These are phyloP conservation scores for Tricholoma sp. DNA, from an alignment of 768 basidiomycete species.

Conservation along the genomic window DNA sequence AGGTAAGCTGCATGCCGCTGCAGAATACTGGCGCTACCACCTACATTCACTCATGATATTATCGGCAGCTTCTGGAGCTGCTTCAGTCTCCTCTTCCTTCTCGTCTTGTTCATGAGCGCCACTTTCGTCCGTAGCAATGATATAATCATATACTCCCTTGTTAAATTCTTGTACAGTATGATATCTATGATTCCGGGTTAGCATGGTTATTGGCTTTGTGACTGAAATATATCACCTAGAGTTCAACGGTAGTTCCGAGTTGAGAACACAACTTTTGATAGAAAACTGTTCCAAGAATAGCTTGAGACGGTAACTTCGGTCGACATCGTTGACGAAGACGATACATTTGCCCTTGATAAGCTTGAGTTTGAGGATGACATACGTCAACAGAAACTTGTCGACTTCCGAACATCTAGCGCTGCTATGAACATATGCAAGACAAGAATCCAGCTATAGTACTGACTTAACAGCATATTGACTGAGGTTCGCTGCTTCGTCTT, in stretches of 20 bases:
- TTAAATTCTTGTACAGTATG: slow-evolving; percentile 99
- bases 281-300: slow-evolving; percentile 98
- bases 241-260: slow-evolving; percentile 92
- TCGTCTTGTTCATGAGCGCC: slow-evolving; percentile 46
- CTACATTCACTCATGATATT: slow-evolving; percentile 34
- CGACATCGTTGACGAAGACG: slow-evolving; percentile 94
- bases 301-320: slow-evolving; percentile 91
- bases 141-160: slow-evolving; percentile 96
- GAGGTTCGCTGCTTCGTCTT: slow-evolving; percentile 75
- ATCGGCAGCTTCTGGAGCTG: slow-evolving; percentile 31
- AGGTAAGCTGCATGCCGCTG: not conserved
- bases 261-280: slow-evolving; percentile 92
- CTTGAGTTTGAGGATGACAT: slow-evolving; percentile 94
- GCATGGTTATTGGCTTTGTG: not conserved
- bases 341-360: slow-evolving; percentile 96
- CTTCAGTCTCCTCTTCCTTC: slow-evolving; percentile 41
- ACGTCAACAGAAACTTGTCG: slow-evolving; percentile 95
- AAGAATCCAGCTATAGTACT: slow-evolving; percentile 11
- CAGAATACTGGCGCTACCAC: slow-evolving; percentile 4
- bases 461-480: slow-evolving; percentile 84
- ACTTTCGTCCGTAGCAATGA: slow-evolving; percentile 95
- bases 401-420: slow-evolving; percentile 69
- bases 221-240: slow-evolving; percentile 53
- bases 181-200: slow-evolving; percentile 46
- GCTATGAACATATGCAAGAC: slow-evolving; percentile 2